A percentile compares a stretch with the other conserved stretches of the same genome.
Evolutionary conservation across 345 rosid species (phyloP).

Genomic region (Corymbia maculata): DNA sequence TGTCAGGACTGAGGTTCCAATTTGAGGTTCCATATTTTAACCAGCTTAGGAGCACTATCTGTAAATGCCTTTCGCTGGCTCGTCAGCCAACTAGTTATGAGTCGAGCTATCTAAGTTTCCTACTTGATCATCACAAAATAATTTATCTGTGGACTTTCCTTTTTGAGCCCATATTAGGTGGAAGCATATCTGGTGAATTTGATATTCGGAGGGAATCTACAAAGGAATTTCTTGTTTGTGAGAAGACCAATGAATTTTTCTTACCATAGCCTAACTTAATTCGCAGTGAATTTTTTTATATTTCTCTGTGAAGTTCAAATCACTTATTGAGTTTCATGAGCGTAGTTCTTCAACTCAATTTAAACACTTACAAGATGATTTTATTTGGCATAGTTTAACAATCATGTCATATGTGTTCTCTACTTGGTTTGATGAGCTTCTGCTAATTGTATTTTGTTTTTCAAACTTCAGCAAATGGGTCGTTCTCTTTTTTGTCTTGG

Average conservation of each 20-base stretch:
- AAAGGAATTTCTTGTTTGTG: neutral
- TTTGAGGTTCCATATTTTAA: neutral
- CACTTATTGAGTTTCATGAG: neutral
- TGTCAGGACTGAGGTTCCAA: neutral
- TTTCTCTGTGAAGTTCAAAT: neutral
- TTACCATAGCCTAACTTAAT: neutral
- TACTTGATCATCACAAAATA: neutral
- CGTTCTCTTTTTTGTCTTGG: conserved; percentile 97
- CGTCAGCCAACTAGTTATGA: neutral
- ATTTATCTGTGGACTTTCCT: neutral
- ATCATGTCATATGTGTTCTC: neutral
- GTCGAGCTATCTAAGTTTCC: neutral
- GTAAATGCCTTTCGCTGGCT: neutral
- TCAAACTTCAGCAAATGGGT: conserved; percentile 57
- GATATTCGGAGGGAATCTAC: neutral
- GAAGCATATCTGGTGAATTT: neutral
- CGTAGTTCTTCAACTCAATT: neutral
- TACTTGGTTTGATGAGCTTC: neutral
- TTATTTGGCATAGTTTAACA: neutral
- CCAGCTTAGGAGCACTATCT: neutral
- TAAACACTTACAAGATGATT: neutral
- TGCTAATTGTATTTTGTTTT: neutral
- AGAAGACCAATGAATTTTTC: neutral
- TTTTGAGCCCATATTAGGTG: neutral
- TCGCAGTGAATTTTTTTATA: neutral